Base-by-base conservation (phyloP, 768 basidiomycete species). In the Phaffia tasmanica region DNA sequence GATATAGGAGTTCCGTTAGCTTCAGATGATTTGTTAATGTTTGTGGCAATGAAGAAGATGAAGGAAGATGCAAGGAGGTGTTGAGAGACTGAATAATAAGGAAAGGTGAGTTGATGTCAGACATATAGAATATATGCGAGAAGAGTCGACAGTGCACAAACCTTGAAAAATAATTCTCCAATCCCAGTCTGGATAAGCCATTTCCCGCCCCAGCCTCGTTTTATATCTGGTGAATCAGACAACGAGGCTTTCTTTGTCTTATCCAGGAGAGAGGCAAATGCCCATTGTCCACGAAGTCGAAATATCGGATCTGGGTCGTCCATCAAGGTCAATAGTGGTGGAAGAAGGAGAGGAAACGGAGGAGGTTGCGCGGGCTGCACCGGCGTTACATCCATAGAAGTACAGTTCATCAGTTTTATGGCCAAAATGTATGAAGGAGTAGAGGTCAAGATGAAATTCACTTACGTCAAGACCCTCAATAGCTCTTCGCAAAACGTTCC, bases 181-280 rank as follows among this genome's bases (percentile, higher is more conserved):
- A 67, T 47, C n/a, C 66, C 66, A 0, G 66, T 67, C 56, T 67
- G 66, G 0, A 32, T 29, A 11, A 67, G 54, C 66, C 66, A 67
- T 19, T 56, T 48, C 6, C 66, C 59, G 2, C 66, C 66, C 66
- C 66, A 67, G 1, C 66, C 66, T 32, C 61, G 35, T 42, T 42
- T 55, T 30, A 56, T n/a, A 49, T 35, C 48, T 46, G 21, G 48
- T 3, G 1, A 16, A 18, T 49, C 23, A 16, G 6, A 4, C 21
- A 16, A 25, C 4, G 66, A 59, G 8, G 23, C 23, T 16, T 8
- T 42, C 35, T 42, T 21, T n/a, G 51, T 48, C 30, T 67, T 67
- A 3, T 51, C 15, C 25, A 67, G 25, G 19, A 67, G 25, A 1
- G n/a, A 6, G n/a, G 29, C 25, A 0, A 67, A 46, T 30, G 57